Base-by-base conservation (phyloP, 192 early-diverging fungal genomes). In the Dispira parvispora region DNA sequence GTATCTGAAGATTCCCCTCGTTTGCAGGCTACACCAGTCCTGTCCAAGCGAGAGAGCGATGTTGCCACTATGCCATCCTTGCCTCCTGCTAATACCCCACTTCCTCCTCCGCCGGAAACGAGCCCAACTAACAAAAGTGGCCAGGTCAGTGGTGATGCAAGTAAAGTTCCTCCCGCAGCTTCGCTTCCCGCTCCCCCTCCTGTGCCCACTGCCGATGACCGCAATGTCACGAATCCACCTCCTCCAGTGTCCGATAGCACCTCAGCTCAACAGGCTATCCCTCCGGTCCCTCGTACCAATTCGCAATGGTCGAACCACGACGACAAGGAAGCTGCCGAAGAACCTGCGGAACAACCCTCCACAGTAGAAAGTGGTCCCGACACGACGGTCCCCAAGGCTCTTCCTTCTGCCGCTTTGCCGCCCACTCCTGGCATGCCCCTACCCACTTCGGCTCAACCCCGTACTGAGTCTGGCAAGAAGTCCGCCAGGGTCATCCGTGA, bases 401-500 rank as follows among this genome's bases (percentile, higher is more conserved):
- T 12, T 8, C 58, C 58, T 5, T 44, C 38, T 14, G 14, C 42
- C 42, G 8, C 43, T n/a, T 8, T 38, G 28, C 21, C 14, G 8
- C 55, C 55, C 28, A 23, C 21, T 20, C 58, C 58, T 8, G 58
- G 58, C 25, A 38, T 38, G 16, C 58, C 58, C 43, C 43, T 61
- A 44, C 58, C 58, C 8, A 11, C 18, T 4, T 61, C 45, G 0
- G n/a, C 3, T 0, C 12, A 25, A 21, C 38, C 43, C 4, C 18
- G 20, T 0, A 8, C 5, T 8, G 58, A 16, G 0, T 20, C 20
- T 5, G 58, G 43, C 23, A 43, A 23, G 6, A 63, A 64, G 0
- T 57, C 85, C 43, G 85, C 85, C 47, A 71, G 78, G 53, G 79
- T 89, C 10, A 69, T 83, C 45, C 74, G 83, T 62, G 87, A 89